Base-by-base conservation (phyloP, 345 rosid species). In the Moricandia arvensis region DNA sequence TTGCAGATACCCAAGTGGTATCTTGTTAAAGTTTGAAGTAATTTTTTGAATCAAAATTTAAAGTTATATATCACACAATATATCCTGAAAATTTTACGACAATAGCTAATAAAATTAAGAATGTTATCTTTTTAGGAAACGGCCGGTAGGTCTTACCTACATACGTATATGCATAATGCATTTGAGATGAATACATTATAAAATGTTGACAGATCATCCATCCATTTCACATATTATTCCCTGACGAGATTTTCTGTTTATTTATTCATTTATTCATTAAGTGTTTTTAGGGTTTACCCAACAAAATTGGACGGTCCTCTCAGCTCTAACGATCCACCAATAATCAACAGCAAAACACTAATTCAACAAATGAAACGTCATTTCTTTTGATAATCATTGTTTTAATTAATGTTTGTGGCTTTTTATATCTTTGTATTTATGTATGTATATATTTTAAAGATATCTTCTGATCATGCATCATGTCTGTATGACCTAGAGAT, bases 141-240 rank as follows among this genome's bases (percentile, higher is more conserved):
- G 64, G 64, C 66, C 18, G 71, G 58, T 74, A 65, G 77, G 65
- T 38, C 58, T 64, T 38, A 13, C 45, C 24, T 55, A 64, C 64
- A 37, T 35, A 73, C 49, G 41, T 71, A 57, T 55, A 12, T 57
- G 63, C 63, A 59, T 29, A 7, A 54, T 49, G 7, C 17, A 65
- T 55, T 26, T n/a, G 29, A 37, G 38, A 64, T 26, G 12, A 65
- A 43, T 24, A 41, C 66, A 30, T 43, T 62, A 27, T 35, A 29
- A 73, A 29, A 74, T 74, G 17, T 45, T 7, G 66, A 66, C 68
- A 75, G 68, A 47, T 75, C 53, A 67, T 45, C 73, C 79, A 59
- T 66, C 68, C 16, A 59, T 59, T 75, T 75, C 67, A 45, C 60
- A 45, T 75, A 66, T 59, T 66, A 57, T 13, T 30, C 13, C 33